phyloP scores from a whole-genome alignment of 2,329 filamentous ascomycete species.

The Pseudogymnoascus destructans region DNA sequence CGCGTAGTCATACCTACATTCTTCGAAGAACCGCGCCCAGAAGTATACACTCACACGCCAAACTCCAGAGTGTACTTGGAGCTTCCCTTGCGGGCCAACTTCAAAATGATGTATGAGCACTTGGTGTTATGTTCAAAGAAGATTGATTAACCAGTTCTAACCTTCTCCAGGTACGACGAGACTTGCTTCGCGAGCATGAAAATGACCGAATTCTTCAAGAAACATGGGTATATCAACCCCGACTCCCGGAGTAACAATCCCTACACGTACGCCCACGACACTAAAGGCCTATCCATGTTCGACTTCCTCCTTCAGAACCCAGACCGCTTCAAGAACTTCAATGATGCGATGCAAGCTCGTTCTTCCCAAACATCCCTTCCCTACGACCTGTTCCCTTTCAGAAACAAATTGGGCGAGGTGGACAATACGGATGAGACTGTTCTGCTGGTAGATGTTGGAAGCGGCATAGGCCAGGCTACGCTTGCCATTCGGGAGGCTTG shows the following conservation, averaged over 20 bases:
- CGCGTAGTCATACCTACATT: constrained; percentile 14
- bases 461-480: constrained; percentile 14
- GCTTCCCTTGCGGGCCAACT: constrained; percentile 14
- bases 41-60: constrained; percentile 19
- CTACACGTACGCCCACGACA: constrained; percentile 21
- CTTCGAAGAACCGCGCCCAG: constrained; percentile 16
- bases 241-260: constrained; percentile 18
- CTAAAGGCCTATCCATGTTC: constrained; percentile 20
- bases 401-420: constrained; percentile 15
- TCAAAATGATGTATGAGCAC: constrained; percentile 17
- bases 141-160: background rate
- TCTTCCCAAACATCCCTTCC: constrained; percentile 12
- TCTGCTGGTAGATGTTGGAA: constrained; percentile 16
- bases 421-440: constrained; percentile 20
- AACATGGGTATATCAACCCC: constrained; percentile 18
- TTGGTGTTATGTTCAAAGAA: background rate
- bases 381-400: constrained; percentile 18
- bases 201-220: constrained; percentile 18
- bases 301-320: constrained; percentile 20
- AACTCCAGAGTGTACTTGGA: constrained; percentile 17
- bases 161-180: constrained; percentile 18
- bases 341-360: constrained; percentile 21
- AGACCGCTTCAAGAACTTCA: constrained; percentile 21
- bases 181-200: constrained; percentile 14
- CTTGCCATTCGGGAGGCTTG: constrained; percentile 12